Base-by-base conservation (phyloP, 2,329 filamentous ascomycete genomes). In the Neonectria ditissima region DNA sequence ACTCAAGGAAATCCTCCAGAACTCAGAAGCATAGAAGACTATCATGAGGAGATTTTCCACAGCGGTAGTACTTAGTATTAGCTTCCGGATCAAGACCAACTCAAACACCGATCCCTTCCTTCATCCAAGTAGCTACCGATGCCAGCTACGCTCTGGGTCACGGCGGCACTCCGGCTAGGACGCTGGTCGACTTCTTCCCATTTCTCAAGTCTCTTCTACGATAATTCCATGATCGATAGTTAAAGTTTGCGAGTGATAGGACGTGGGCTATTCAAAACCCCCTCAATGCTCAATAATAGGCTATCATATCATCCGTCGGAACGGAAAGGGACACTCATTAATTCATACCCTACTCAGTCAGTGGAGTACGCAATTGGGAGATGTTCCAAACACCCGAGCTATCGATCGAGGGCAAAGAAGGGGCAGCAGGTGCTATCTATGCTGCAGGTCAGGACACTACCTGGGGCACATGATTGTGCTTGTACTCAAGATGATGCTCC, bases 121-220 rank as follows among this genome's bases (percentile, higher is more conserved):
- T 79, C 58, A 76, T 83, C 39, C 71, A 80, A 55, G 75, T 80
- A 62, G 79, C 79, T 18, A 58, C 58, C 18, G 70, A 76, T 37
- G 75, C 70, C 22, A 72, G 67, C 52, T 72, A 75, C 53, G 73
- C 74, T 2, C 52, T 75, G 1, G 69, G 65, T 0, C 69, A 76
- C 44, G 70, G 72, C 4, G 76, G 75, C n/a, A 22, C 43, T 45
- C 74, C 74, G 2, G 74, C 67, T 3, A 71, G 68, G 5, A 82
- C 79, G 4, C 73, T 82, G 3, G 80, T 84, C 13, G 84, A 86
- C 68, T 78, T 82, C 64, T 83, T 85, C 55, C 84, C 83, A 0
- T 72, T 78, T 22, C 69, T 80, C 22, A 77, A 75, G 39, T 77
- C 78, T 63, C 65, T 84, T 18, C 82, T 83, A 0, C 68, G 76